Conservation (phyloP, 345 rosid genomes). For the Jatropha curcas region DNA sequence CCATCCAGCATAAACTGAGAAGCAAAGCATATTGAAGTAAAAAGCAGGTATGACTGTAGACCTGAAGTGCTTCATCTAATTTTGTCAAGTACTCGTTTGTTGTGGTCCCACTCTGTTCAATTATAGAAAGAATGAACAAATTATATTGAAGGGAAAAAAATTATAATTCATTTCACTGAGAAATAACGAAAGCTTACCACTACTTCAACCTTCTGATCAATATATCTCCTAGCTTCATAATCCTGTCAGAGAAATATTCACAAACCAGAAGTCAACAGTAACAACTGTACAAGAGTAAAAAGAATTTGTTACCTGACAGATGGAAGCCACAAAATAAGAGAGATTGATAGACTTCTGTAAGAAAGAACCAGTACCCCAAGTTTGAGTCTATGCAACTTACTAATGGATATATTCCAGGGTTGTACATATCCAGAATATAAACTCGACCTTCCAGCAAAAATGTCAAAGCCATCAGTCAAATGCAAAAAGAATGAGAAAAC, state of each 20-base stretch:
- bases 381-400: conserved; percentile 49
- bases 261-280: background rate
- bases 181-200: conserved; percentile 42
- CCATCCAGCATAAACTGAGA: conserved; percentile 3
- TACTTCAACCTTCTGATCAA: conserved; percentile 80
- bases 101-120: conserved; percentile 69
- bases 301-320: conserved; percentile 2
- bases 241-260: conserved; percentile 42
- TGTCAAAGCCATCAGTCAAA: conserved; percentile 12
- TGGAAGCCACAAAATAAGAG: conserved; percentile 13
- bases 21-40: conserved; percentile 8
- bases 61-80: conserved; percentile 91
- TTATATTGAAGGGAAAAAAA: conserved; percentile 13
- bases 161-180: conserved; percentile 4
- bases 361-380: conserved; percentile 7
- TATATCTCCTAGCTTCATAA: conserved; percentile 68
- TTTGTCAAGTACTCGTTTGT: conserved; percentile 68
- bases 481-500: conserved; percentile 10
- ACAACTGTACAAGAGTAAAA: conserved; percentile 8
- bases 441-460: conserved; percentile 59
- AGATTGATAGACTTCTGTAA: background rate
- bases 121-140: conserved; percentile 11
- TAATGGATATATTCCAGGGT: conserved; percentile 80
- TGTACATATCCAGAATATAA: conserved; percentile 85
- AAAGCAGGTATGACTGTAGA: conserved; percentile 24